Percentiles rank a stretch among this genome's conserved stretches.
These are phyloP conservation scores for Raphidocelis subcapitata DNA, from an alignment of 139 green algal genomes.

Conservation along the genomic window DNA sequence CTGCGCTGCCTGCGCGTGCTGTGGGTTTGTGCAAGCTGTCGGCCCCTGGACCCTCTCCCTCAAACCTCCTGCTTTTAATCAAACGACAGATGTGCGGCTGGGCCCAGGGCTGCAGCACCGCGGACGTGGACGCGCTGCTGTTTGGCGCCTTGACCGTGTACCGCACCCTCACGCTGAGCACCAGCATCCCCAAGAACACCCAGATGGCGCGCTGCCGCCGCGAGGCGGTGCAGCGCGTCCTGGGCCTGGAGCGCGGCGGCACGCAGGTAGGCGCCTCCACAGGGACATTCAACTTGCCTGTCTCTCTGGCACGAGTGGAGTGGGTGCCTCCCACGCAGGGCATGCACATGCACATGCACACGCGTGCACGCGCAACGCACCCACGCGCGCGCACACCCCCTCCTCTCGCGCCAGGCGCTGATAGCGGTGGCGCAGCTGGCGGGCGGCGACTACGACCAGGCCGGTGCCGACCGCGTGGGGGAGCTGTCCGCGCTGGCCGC, in stretches of 20 bases:
- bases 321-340: no score
- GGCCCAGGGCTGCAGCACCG: conserved; percentile 53
- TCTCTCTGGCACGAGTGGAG: no score
- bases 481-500: conserved; percentile 25
- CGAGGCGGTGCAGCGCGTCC: conserved; percentile 10
- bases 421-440: conserved; percentile 29
- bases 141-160: conserved; percentile 67
- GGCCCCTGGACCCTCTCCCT: background rate
- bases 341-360: no score
- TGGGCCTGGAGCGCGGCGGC: conserved; percentile 13
- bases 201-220: conserved; percentile 4
- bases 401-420: conserved; percentile 8
- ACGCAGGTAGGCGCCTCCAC: no score
- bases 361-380: no score
- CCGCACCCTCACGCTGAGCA: conserved; percentile 20
- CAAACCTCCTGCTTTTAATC: background rate
- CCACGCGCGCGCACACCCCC: no score
- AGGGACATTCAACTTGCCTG: no score
- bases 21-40: no score
- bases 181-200: background rate
- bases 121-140: conserved; percentile 68
- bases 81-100: conserved; percentile 18
- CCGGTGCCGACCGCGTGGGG: conserved; percentile 35
- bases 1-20: background rate
- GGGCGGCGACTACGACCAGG: conserved; percentile 47